A percentile compares a stretch with the other conserved stretches of the same genome.
These are phyloP conservation scores for Alliaria petiolata DNA, from an alignment of 345 rosid genomes.

Conservation along the genomic window DNA sequence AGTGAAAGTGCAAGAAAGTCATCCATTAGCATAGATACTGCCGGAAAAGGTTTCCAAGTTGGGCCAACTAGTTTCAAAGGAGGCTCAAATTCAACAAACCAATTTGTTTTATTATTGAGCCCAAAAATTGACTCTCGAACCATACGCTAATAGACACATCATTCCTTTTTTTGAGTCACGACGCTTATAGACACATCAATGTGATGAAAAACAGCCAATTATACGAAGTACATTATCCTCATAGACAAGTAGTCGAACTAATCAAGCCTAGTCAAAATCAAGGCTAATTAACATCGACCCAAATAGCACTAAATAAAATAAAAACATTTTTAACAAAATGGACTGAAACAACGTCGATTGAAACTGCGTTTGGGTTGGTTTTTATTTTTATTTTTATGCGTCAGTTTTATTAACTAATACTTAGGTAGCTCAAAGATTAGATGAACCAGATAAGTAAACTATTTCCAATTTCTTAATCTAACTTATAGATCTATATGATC, in stretches of 20 bases:
- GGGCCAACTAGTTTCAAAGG: not conserved
- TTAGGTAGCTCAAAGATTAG: no score
- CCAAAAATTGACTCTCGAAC: not conserved
- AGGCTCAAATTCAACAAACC: not conserved
- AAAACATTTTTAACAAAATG: no score
- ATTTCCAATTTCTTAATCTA: no score
- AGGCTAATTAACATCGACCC: not conserved
- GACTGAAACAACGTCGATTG: no score
- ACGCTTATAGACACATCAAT: not conserved
- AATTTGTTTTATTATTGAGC: slow-evolving; percentile 1
- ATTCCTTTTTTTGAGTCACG: no score
- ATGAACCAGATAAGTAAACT: no score
- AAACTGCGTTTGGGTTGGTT: no score
- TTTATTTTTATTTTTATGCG: no score
- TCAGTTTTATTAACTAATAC: no score
- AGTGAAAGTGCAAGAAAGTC: slow-evolving; percentile 5
- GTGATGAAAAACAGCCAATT: not conserved
- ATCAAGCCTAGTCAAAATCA: not conserved
- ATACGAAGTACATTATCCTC: not conserved
- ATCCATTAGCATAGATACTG: not conserved
- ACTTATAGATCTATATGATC: no score
- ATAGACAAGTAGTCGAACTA: not conserved
- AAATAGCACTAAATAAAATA: not conserved
- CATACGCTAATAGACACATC: not conserved
- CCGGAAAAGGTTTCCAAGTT: not conserved